Base-by-base conservation (phyloP, 1,139 yeast genomes). In the Debaryomycetaceae sp. region DNA sequence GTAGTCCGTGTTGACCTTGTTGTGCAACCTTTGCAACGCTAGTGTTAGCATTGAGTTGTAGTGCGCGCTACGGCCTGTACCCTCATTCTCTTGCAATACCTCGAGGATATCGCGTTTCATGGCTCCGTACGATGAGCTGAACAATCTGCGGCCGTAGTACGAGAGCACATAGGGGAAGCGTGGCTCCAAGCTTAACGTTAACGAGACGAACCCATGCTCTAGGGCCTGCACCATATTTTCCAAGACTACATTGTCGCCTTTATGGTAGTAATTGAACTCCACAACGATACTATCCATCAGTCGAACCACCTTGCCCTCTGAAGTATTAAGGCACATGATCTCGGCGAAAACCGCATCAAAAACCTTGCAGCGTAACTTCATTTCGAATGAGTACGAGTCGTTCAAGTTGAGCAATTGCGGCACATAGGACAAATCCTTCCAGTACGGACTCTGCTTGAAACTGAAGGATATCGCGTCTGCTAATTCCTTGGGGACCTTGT, bases 101-200 rank as follows among this genome's bases (percentile, higher is more conserved):
- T 26, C 30, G 5, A n/a, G 15, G 13, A 26, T 18, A 23, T 35
- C 42, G 22, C 37, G 34, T 13, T 34, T 35, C 12, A 41, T 27
- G 41, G 45, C 42, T 11, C 36, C 38, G 41, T 57, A 53, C 41
- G 61, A 62, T 17, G 48, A 33, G 21, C 38, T 37, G 28, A 64
- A 46, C 18, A 51, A 40, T 12, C 40, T 45, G 19, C 71, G 44
- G 1, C 68, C 68, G 34, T 54, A 50, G 17, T 42, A 46, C n/a
- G 70, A 62, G 35, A 65, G 64, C 2, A 61, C 52, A 11, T 62
- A 46, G 1, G 73, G 73, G 29, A 43, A 53, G 26, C 35, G 32
- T 25, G 31, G 35, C 39, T 65, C 72, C 17, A 60, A 40, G 14
- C 57, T 44, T 16, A 64, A 12, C 5, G 58, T 27, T 40, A 61